Percentiles rank a stretch among this genome's conserved stretches.
These are phyloP conservation scores for Stygiomarasmius scandens DNA, from an alignment of 1,284 basidiomycete genomes.

Conservation along the genomic window DNA sequence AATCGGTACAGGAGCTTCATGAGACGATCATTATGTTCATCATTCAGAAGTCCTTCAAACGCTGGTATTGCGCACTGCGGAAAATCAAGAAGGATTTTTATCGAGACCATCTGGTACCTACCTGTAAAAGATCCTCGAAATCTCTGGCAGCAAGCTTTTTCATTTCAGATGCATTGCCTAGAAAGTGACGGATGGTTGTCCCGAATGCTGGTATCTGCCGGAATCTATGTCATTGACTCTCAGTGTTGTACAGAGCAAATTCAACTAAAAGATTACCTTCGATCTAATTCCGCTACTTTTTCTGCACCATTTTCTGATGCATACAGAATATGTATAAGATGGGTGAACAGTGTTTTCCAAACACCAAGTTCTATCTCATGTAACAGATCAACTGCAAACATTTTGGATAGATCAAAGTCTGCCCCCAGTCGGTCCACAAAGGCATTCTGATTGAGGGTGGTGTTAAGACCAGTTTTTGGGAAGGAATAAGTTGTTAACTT, in stretches of 20 bases:
- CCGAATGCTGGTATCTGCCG: conserved; percentile 28
- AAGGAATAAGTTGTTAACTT: too few species aligned
- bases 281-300: conserved; percentile 1
- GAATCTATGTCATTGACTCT: conserved; percentile 22
- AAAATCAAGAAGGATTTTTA: neutral
- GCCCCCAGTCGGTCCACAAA: conserved; percentile 28
- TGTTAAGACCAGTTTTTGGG: neutral
- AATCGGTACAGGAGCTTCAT: conserved; percentile 22
- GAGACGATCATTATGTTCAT: conserved; percentile 22
- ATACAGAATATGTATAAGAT: conserved; percentile 36
- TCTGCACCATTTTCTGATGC: conserved; percentile 9
- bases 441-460: conserved; percentile 29
- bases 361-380: conserved; percentile 42
- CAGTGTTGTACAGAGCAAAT: neutral
- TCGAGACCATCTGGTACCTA: conserved; percentile 19
- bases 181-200: conserved; percentile 29
- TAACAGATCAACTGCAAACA: conserved; percentile 37
- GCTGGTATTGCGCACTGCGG: conserved; percentile 35
- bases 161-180: conserved; percentile 31
- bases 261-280: neutral
- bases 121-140: conserved; percentile 34
- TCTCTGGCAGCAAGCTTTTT: conserved; percentile 34
- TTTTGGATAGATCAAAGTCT: conserved; percentile 29
- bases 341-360: conserved; percentile 37
- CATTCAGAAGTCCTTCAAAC: conserved; percentile 29